Evolutionary conservation across 2,329 filamentous ascomycete species (phyloP).

Genomic region (Myriosclerotinia curreyana): DNA sequence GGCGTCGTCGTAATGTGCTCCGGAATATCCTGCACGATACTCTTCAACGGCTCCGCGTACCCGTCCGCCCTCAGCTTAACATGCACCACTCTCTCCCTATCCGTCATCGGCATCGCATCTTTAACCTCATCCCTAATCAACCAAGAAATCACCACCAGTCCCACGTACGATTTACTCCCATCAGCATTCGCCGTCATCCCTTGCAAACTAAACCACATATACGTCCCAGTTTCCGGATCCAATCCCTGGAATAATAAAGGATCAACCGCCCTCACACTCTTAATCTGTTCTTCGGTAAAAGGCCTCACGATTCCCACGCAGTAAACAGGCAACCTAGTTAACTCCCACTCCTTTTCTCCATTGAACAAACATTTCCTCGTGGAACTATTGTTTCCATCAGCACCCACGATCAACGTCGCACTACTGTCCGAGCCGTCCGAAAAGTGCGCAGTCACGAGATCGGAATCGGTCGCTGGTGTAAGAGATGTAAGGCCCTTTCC

Average conservation of each 20-base stretch:
- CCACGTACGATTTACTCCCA: conserved; percentile 42
- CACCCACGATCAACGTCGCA: conserved; percentile 42
- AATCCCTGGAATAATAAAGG: conserved; percentile 54
- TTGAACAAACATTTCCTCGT: conserved; percentile 28
- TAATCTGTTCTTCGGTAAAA: conserved; percentile 42
- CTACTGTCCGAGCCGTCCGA: conserved; percentile 38
- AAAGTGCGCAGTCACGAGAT: conserved; percentile 37
- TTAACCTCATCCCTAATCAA: conserved; percentile 36
- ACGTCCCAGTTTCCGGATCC: conserved; percentile 50
- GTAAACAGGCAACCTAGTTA: conserved; percentile 41
- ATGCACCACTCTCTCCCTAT: conserved; percentile 41
- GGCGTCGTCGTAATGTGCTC: conserved; percentile 40
- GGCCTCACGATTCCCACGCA: conserved; percentile 43
- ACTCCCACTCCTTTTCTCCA: conserved; percentile 40
- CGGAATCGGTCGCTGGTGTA: conserved; percentile 18
- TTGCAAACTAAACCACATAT: conserved; percentile 50
- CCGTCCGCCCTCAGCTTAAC: conserved; percentile 42
- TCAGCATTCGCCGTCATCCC: conserved; percentile 41
- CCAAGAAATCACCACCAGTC: conserved; percentile 50
- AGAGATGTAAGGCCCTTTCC: conserved; percentile 47
- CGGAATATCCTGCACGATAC: conserved; percentile 46
- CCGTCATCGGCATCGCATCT: conserved; percentile 39
- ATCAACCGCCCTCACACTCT: conserved; percentile 47
- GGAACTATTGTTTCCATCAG: conserved; percentile 42
- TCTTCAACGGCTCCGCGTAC: conserved; percentile 46